phyloP scores from a whole-genome alignment of 2,329 filamentous ascomycete genomes.

The Aspergillus vadensis region DNA sequence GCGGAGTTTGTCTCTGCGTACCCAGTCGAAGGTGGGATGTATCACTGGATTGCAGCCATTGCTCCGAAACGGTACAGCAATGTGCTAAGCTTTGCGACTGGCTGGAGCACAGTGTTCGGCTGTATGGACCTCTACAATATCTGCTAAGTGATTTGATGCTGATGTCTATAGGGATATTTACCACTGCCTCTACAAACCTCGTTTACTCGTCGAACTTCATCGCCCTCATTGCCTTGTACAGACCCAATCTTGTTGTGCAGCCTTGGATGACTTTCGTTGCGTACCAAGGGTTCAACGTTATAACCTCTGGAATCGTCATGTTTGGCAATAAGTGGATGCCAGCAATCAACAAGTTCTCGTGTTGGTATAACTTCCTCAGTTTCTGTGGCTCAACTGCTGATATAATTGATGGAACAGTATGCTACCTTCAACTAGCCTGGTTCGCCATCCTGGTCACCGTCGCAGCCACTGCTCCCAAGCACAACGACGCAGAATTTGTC shows the following conservation, averaged over 20 bases:
- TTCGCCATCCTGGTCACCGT: slow-evolving; percentile 53
- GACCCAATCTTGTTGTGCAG: slow-evolving; percentile 43
- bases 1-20: slow-evolving; percentile 54
- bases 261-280: slow-evolving; percentile 54
- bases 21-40: slow-evolving; percentile 54
- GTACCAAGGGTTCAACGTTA: slow-evolving; percentile 43
- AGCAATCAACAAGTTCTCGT: slow-evolving; percentile 48
- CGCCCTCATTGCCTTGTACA: slow-evolving; percentile 48
- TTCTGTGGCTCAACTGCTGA: not conserved
- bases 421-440: slow-evolving; percentile 53
- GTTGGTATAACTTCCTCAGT: slow-evolving; percentile 19
- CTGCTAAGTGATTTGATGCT: not conserved
- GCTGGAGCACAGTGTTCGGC: slow-evolving; percentile 48
- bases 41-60: slow-evolving; percentile 55
- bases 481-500: slow-evolving; percentile 53
- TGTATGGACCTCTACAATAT: slow-evolving; percentile 25
- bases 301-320: slow-evolving; percentile 50
- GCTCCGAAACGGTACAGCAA: slow-evolving; percentile 45
- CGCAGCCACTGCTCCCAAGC: slow-evolving; percentile 48
- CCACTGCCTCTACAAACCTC: slow-evolving; percentile 49
- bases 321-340: slow-evolving; percentile 52
- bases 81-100: slow-evolving; percentile 49
- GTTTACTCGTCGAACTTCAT: slow-evolving; percentile 48
- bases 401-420: slow-evolving; percentile 26
- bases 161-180: slow-evolving; percentile 46